phyloP scores from a whole-genome alignment of 192 early-diverging fungal genomes.

The Coemansia sp. region DNA sequence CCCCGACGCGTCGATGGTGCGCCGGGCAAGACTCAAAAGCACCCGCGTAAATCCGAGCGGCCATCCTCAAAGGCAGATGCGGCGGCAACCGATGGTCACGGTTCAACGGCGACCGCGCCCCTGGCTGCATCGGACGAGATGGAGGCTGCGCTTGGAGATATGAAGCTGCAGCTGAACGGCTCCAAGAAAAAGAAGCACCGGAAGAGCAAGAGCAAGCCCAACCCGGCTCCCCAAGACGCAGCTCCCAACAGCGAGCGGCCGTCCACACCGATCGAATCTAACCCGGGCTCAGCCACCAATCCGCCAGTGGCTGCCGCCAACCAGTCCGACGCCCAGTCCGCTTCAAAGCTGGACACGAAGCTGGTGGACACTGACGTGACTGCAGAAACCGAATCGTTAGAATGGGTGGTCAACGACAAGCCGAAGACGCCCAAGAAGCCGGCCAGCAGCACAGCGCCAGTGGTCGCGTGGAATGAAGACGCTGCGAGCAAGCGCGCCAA shows the following conservation, averaged over 20 bases:
- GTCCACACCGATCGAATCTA: neutral
- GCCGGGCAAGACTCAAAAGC: neutral
- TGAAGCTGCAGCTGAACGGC: neutral
- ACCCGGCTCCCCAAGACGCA: neutral
- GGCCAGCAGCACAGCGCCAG: constrained; percentile 17
- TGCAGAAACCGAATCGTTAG: constrained; percentile 1
- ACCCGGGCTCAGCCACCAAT: neutral
- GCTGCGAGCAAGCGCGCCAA: constrained; percentile 49
- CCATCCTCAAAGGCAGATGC: neutral
- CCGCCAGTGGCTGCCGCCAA: neutral
- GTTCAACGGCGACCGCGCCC: neutral
- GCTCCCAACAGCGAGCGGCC: neutral
- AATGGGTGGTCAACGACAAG: constrained; percentile 37
- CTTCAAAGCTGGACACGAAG: neutral
- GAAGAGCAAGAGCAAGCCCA: constrained; percentile 2
- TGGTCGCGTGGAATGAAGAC: constrained; percentile 46
- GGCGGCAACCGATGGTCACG: neutral
- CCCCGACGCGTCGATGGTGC: neutral
- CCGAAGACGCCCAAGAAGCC: constrained; percentile 25
- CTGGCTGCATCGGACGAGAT: constrained; percentile 27
- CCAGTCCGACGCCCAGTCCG: neutral
- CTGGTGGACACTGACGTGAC: neutral
- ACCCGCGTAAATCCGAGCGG: neutral
- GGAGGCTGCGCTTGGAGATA: constrained; percentile 20
- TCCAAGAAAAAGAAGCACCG: constrained; percentile 27